Evolutionary conservation across 2,329 filamentous ascomycete genomes (phyloP).

Genomic region (Hypoxylon sp.): DNA sequence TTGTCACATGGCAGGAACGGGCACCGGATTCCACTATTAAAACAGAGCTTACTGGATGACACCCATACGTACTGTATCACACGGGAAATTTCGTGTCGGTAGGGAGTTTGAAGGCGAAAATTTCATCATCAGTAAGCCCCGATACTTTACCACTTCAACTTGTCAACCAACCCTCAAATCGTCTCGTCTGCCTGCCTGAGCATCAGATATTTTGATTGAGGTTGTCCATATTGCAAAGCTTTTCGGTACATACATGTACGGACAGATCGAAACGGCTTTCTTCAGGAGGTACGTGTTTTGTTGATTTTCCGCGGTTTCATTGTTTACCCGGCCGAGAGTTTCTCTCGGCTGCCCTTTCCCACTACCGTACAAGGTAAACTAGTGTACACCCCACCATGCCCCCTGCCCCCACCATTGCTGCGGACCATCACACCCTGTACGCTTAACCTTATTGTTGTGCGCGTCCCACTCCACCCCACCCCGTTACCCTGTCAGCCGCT

Average conservation of each 20-base stretch:
- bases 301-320: conserved; percentile 13
- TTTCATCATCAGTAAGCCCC: conserved; percentile 25
- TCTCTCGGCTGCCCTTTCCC: background rate
- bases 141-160: conserved; percentile 2
- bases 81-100: conserved; percentile 8
- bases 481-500: conserved; percentile 31
- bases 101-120: conserved; percentile 9
- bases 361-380: background rate
- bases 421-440: conserved; percentile 20
- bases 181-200: background rate
- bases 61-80: conserved; percentile 35
- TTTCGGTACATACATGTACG: background rate
- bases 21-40: conserved; percentile 11
- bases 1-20: conserved; percentile 8
- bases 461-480: conserved; percentile 30
- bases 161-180: background rate
- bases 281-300: conserved; percentile 9
- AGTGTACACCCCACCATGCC: conserved; percentile 10
- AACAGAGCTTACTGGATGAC: conserved; percentile 30
- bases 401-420: conserved; percentile 26
- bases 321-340: conserved; percentile 17
- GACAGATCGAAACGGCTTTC: background rate
- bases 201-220: background rate
- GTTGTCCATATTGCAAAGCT: background rate
- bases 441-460: conserved; percentile 31